Conservation (phyloP, 345 rosid genomes). For the Erysimum cheiranthoides region DNA sequence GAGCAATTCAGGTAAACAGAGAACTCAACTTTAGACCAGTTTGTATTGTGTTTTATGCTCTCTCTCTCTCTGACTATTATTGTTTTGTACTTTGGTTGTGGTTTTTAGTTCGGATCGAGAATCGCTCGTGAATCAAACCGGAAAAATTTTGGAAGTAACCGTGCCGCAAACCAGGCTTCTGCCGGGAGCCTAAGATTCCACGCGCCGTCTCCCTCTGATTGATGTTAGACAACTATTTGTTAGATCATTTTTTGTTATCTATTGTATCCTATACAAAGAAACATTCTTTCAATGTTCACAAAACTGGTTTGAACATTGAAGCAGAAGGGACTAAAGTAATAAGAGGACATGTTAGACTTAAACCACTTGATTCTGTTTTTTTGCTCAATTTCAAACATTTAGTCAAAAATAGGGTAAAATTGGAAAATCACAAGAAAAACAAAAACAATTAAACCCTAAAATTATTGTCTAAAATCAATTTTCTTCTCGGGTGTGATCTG, state of each 20-base stretch:
- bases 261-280: conserved; percentile 20
- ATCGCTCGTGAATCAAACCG: conserved; percentile 91
- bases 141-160: conserved; percentile 89
- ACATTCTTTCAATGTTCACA: neutral
- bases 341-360: neutral
- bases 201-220: conserved; percentile 19
- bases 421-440: conserved; percentile 13
- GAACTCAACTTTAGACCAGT: neutral
- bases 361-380: neutral
- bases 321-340: neutral
- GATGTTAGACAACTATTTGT: conserved; percentile 8
- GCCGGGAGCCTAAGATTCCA: conserved; percentile 71
- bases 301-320: conserved; percentile 9
- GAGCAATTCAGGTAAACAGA: conserved; percentile 86
- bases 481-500: neutral
- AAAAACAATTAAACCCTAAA: conserved; percentile 3
- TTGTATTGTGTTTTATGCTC: neutral
- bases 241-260: neutral
- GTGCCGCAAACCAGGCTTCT: conserved; percentile 94
- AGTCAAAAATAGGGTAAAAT: neutral
- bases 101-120: conserved; percentile 84
- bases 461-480: neutral
- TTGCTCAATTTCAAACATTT: neutral
- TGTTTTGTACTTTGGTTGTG: conserved; percentile 12
- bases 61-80: neutral